A percentile compares a stretch with the other conserved stretches of the same genome.
These are phyloP conservation scores for Senecio squalidus DNA, from an alignment of 140 eudicot species.

Conservation along the genomic window DNA sequence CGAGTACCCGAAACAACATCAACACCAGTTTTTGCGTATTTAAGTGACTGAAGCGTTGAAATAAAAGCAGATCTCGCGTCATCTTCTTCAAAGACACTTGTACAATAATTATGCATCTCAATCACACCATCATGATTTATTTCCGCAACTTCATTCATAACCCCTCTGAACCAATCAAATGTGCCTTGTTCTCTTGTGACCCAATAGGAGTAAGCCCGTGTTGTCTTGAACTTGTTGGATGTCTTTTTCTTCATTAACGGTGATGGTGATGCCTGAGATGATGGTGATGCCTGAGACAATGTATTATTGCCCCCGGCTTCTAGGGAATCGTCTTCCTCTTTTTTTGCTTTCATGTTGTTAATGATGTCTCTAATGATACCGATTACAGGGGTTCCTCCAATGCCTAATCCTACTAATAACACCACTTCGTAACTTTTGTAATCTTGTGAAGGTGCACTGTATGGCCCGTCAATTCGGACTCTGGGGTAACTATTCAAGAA, in stretches of 20 bases:
- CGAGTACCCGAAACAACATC: slow-evolving; percentile 75
- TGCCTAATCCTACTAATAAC: slow-evolving; percentile 64
- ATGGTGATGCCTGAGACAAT: slow-evolving; percentile 20
- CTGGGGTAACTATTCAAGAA: slow-evolving; percentile 23
- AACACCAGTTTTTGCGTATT: slow-evolving; percentile 66
- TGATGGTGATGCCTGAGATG: neutral
- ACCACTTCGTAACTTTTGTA: slow-evolving; percentile 61
- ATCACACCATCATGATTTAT: slow-evolving; percentile 53
- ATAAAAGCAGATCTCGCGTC: slow-evolving; percentile 75
- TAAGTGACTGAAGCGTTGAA: slow-evolving; percentile 67
- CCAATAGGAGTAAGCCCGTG: slow-evolving; percentile 68
- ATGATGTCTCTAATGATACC: slow-evolving; percentile 76
- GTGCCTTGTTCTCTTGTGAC: slow-evolving; percentile 82
- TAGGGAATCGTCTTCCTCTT: slow-evolving; percentile 36
- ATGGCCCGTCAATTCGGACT: slow-evolving; percentile 52
- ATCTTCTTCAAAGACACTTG: slow-evolving; percentile 83
- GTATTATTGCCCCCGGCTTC: slow-evolving; percentile 30
- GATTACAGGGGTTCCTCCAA: slow-evolving; percentile 80
- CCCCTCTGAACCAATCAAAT: slow-evolving; percentile 80
- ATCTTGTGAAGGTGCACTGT: slow-evolving; percentile 67
- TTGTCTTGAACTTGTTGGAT: slow-evolving; percentile 35
- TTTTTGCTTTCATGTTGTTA: slow-evolving; percentile 49
- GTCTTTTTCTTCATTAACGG: slow-evolving; percentile 18
- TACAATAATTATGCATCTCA: slow-evolving; percentile 80
- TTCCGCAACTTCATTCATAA: slow-evolving; percentile 70